A percentile compares a stretch with the other conserved stretches of the same genome.
Conservation (phyloP, 2,329 filamentous ascomycete species). For the Hypomyces rosellus region DNA sequence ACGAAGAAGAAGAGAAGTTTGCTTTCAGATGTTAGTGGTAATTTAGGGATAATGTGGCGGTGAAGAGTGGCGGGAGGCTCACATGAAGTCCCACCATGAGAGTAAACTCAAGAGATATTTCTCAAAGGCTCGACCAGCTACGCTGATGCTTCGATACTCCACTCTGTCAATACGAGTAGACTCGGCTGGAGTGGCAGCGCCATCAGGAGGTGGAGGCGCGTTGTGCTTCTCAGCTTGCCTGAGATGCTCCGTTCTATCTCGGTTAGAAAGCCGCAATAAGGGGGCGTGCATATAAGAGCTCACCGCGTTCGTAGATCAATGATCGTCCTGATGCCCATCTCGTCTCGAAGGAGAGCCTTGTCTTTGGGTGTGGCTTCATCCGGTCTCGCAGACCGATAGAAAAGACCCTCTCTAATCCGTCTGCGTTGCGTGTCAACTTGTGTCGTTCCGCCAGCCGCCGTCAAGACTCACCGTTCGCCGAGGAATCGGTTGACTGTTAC, state of each 20-base stretch:
- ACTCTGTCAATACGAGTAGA: constrained; percentile 58
- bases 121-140: constrained; percentile 69
- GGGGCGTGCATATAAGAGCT: constrained; percentile 8
- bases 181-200: constrained; percentile 44
- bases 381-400: constrained; percentile 61
- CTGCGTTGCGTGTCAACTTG: constrained; percentile 19
- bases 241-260: constrained; percentile 61
- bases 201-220: constrained; percentile 34
- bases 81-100: constrained; percentile 61
- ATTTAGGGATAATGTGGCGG: not conserved
- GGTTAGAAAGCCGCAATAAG: not conserved
- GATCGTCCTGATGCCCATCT: constrained; percentile 62
- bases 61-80: constrained; percentile 17
- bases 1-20: constrained; percentile 54
- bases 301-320: constrained; percentile 76
- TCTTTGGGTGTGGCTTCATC: constrained; percentile 68
- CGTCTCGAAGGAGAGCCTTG: constrained; percentile 49
- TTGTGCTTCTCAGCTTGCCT: constrained; percentile 59
- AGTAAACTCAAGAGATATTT: constrained; percentile 60
- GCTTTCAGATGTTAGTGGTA: constrained; percentile 14
- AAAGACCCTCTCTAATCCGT: constrained; percentile 51
- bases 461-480: constrained; percentile 41
- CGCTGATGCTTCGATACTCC: constrained; percentile 59
- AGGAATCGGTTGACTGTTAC: constrained; percentile 56
- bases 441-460: too few relatives aligned